Evolutionary conservation across 2,329 filamentous ascomycete species (phyloP).

Genomic region (Penicillium nordicum): DNA sequence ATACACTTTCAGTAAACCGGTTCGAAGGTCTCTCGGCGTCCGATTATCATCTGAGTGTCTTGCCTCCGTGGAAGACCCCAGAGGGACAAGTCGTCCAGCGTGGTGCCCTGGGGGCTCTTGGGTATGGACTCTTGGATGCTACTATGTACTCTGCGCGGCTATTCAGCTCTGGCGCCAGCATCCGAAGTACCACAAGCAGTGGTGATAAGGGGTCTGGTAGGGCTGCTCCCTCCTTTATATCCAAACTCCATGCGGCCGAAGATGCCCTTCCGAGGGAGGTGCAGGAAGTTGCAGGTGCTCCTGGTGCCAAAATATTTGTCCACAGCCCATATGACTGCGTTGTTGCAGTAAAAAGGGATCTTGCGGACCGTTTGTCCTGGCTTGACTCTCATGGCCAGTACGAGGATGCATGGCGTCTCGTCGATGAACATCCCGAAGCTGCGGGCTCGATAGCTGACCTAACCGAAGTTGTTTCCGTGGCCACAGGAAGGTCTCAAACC

Average conservation of each 20-base stretch:
- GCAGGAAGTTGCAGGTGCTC: conserved; percentile 50
- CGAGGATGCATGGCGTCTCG: conserved; percentile 79
- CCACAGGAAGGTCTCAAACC: conserved; percentile 35
- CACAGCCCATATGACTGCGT: conserved; percentile 96
- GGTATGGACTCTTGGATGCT: conserved; percentile 78
- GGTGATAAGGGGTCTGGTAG: conserved; percentile 58
- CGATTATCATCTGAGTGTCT: conserved; percentile 84
- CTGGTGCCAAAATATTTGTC: conserved; percentile 80
- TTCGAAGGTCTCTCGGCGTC: conserved; percentile 81
- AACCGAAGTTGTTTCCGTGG: conserved; percentile 32
- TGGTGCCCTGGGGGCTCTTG: conserved; percentile 73
- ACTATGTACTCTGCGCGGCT: conserved; percentile 82
- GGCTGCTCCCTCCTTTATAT: conserved; percentile 52
- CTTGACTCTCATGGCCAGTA: conserved; percentile 77
- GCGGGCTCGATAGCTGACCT: conserved; percentile 42
- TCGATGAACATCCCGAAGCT: conserved; percentile 81
- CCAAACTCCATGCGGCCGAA: conserved; percentile 47
- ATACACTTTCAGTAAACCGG: conserved; percentile 78
- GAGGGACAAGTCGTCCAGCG: conserved; percentile 59
- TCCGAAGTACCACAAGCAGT: conserved; percentile 55
- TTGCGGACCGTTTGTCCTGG: conserved; percentile 83
- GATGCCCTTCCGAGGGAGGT: conserved; percentile 39
- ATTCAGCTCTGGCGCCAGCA: conserved; percentile 81
- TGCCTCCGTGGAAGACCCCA: conserved; percentile 71
- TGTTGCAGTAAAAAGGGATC: conserved; percentile 81